These are phyloP conservation scores for Berkeleyomyces rouxiae DNA, from an alignment of 2,329 filamentous ascomycete species.

Conservation along the genomic window DNA sequence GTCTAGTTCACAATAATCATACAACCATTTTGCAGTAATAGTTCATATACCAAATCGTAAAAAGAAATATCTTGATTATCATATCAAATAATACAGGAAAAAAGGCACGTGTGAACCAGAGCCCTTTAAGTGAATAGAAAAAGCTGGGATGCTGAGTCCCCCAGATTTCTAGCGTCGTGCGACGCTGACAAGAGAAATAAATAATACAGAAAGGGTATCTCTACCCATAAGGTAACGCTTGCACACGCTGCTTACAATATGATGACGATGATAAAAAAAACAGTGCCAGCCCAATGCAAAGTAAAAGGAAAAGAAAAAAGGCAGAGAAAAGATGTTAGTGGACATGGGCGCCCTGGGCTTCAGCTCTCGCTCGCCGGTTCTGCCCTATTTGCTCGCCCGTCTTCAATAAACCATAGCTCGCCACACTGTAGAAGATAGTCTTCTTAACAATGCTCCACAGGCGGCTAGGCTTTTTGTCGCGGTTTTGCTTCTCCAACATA, in stretches of 20 bases:
- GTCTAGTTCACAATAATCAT: background rate
- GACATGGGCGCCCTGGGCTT: slow-evolving; percentile 28
- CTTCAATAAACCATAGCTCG: slow-evolving; percentile 1
- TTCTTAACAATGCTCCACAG: slow-evolving; percentile 11
- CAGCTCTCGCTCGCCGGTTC: background rate
- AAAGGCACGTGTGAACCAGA: background rate
- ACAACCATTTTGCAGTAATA: background rate
- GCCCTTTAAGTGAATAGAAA: background rate
- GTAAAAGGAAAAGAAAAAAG: background rate
- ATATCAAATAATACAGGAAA: slow-evolving; percentile 5
- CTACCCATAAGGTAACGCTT: too few species aligned
- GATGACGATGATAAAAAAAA: background rate
- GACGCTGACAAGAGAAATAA: too few species aligned
- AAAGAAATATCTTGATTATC: background rate
- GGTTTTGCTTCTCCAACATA: slow-evolving; percentile 3
- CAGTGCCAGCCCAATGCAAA: too few species aligned
- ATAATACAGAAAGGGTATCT: too few species aligned
- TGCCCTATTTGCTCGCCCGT: slow-evolving; percentile 1
- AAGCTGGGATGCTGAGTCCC: background rate
- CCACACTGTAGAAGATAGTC: slow-evolving; percentile 11
- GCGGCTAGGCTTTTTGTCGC: background rate
- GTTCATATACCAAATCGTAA: background rate
- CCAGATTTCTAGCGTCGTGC: background rate
- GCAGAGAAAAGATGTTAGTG: slow-evolving; percentile 18
- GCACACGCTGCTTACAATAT: too few species aligned